Conservation (phyloP, 192 early-diverging fungal species). For the Irineochytrium annulatum region DNA sequence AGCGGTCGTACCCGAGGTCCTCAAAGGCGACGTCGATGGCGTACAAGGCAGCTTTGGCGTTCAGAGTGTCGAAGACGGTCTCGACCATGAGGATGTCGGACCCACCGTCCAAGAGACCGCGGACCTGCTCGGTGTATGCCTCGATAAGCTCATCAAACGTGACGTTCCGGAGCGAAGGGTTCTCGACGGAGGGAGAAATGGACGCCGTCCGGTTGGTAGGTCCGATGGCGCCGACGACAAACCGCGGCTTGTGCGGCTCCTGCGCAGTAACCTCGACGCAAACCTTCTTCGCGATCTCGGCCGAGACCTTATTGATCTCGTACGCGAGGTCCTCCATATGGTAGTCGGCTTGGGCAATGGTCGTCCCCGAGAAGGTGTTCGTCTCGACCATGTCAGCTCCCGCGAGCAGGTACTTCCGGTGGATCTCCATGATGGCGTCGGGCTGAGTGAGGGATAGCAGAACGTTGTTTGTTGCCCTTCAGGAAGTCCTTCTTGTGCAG, state of each 20-base stretch:
- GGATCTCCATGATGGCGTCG: slow-evolving; percentile 83
- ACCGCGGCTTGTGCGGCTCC: slow-evolving; percentile 79
- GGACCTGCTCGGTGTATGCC: slow-evolving; percentile 87
- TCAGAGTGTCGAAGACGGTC: slow-evolving; percentile 97
- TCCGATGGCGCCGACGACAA: slow-evolving; percentile 70
- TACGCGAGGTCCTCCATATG: slow-evolving; percentile 80
- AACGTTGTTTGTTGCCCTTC: slow-evolving; percentile 96
- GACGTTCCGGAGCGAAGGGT: slow-evolving; percentile 89
- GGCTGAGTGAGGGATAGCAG: slow-evolving; percentile 88
- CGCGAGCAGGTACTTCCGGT: slow-evolving; percentile 84
- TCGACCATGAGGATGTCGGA: slow-evolving; percentile 90
- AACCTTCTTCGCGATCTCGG: slow-evolving; percentile 79
- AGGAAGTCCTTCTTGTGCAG: slow-evolving; percentile 76
- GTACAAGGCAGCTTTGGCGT: slow-evolving; percentile 92
- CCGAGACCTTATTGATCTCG: slow-evolving; percentile 82
- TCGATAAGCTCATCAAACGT: slow-evolving; percentile 91
- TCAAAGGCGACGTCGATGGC: slow-evolving; percentile 85
- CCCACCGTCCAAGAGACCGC: slow-evolving; percentile 91
- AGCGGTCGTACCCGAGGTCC: slow-evolving; percentile 63
- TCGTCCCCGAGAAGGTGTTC: slow-evolving; percentile 92
- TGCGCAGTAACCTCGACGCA: slow-evolving; percentile 72
- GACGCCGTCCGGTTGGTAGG: slow-evolving; percentile 95
- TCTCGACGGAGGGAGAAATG: slow-evolving; percentile 95
- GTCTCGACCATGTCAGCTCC: slow-evolving; percentile 94
- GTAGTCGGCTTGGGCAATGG: slow-evolving; percentile 92